phyloP scores from a whole-genome alignment of 2,329 filamentous ascomycete species.

The Laburnicola sp. region DNA sequence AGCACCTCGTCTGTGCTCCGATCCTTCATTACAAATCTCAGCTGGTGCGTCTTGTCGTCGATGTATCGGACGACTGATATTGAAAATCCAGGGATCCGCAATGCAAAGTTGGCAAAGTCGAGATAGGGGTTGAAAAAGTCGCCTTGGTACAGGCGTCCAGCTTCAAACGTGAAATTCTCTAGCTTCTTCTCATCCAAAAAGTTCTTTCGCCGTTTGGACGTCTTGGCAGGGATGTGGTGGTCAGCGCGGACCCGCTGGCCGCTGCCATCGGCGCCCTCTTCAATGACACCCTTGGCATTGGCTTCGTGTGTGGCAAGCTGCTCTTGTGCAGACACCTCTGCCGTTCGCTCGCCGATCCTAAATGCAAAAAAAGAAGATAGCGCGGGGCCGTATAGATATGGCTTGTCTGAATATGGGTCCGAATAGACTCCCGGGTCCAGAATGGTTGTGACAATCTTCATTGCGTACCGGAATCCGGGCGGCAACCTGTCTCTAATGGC shows the following conservation, averaged over 20 bases:
- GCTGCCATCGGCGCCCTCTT: constrained; percentile 47
- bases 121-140: constrained; percentile 56
- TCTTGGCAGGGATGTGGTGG: constrained; percentile 42
- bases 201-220: constrained; percentile 51
- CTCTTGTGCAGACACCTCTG: constrained; percentile 21
- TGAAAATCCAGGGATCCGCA: constrained; percentile 52
- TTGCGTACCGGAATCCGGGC: constrained; percentile 41
- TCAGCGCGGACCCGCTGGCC: constrained; percentile 36
- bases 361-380: constrained; percentile 41
- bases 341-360: constrained; percentile 32
- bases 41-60: constrained; percentile 52
- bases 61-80: constrained; percentile 52
- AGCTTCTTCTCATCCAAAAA: constrained; percentile 45
- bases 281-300: constrained; percentile 37
- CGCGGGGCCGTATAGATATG: constrained; percentile 44
- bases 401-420: constrained; percentile 44
- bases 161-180: constrained; percentile 48
- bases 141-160: constrained; percentile 49
- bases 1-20: constrained; percentile 46
- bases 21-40: constrained; percentile 53
- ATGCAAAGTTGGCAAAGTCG: constrained; percentile 51
- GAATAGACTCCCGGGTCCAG: constrained; percentile 43
- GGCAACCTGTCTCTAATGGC: constrained; percentile 43
- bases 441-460: constrained; percentile 42
- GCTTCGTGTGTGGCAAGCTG: constrained; percentile 27